phyloP scores from a whole-genome alignment of 352 stramenopile species.

The Globisporangium solare region DNA sequence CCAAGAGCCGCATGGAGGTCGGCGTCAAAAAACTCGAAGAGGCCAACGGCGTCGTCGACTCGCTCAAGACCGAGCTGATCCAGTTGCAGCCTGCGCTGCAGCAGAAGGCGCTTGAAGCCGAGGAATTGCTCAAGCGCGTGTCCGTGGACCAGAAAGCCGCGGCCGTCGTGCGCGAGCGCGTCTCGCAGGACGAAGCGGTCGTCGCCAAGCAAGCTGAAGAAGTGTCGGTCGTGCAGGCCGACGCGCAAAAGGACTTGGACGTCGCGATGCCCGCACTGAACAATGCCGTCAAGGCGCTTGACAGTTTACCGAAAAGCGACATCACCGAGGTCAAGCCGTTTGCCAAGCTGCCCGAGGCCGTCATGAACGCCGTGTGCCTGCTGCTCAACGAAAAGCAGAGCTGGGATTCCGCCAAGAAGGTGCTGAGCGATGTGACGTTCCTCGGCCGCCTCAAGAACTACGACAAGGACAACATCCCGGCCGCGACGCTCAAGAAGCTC shows the following conservation, averaged over 20 bases:
- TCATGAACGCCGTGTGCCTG: conserved; percentile 94
- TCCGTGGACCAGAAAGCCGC: conserved; percentile 92
- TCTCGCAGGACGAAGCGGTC: conserved; percentile 88
- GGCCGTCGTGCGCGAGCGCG: conserved; percentile 78
- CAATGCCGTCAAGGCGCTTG: conserved; percentile 86
- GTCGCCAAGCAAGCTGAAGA: conserved; percentile 91
- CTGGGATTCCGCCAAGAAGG: conserved; percentile 91
- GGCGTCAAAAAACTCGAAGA: conserved; percentile 93
- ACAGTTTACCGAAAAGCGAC: conserved; percentile 90
- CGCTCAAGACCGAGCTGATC: conserved; percentile 89
- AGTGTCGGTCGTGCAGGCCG: conserved; percentile 85
- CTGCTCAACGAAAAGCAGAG: conserved; percentile 91
- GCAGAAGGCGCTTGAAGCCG: conserved; percentile 87
- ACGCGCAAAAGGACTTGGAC: conserved; percentile 92
- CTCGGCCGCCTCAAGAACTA: conserved; percentile 89
- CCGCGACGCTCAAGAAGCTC: conserved; percentile 86
- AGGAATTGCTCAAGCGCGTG: conserved; percentile 90
- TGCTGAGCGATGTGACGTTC: conserved; percentile 85
- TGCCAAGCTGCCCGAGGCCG: conserved; percentile 87
- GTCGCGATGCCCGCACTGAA: conserved; percentile 89
- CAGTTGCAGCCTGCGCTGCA: conserved; percentile 90
- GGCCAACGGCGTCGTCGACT: conserved; percentile 92
- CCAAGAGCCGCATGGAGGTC: conserved; percentile 88
- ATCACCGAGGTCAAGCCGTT: conserved; percentile 95
- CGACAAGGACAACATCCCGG: conserved; percentile 94